Conservation (phyloP, 768 basidiomycete genomes). For the Tylopilus felleus region DNA sequence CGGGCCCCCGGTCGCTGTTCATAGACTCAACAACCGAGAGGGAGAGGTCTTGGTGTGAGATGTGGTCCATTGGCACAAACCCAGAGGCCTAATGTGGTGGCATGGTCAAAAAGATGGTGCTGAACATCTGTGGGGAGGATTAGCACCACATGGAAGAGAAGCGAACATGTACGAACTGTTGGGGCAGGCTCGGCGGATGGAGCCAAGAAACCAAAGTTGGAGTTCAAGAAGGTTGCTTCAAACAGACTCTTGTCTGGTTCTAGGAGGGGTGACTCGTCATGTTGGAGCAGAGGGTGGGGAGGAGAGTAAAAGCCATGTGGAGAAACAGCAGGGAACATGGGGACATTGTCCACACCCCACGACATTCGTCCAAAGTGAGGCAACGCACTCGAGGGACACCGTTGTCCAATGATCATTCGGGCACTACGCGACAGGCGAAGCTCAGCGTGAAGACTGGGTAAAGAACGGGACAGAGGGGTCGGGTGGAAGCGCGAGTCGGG, state of each 20-base stretch:
- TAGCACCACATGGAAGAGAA: neutral
- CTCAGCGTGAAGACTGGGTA: constrained; percentile 36
- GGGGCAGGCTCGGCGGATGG: constrained; percentile 7
- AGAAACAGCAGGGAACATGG: constrained; percentile 16
- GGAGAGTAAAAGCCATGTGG: constrained; percentile 8
- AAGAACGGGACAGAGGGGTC: constrained; percentile 45
- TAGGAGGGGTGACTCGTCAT: constrained; percentile 47
- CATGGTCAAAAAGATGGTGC: constrained; percentile 24
- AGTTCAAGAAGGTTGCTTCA: constrained; percentile 39
- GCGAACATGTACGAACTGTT: constrained; percentile 10
- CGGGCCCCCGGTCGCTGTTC: no score
- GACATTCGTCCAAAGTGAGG: constrained; percentile 32
- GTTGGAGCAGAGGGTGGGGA: constrained; percentile 31
- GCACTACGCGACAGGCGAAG: constrained; percentile 45
- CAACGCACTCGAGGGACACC: constrained; percentile 49
- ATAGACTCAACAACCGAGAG: no score
- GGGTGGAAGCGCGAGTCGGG: constrained; percentile 39
- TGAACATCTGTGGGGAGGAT: constrained; percentile 12
- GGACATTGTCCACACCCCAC: constrained; percentile 25
- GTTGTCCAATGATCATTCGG: constrained; percentile 41
- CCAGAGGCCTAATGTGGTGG: constrained; percentile 19
- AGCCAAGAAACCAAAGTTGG: constrained; percentile 26
- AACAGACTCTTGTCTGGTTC: constrained; percentile 48
- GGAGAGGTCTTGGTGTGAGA: constrained; percentile 19
- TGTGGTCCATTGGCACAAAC: constrained; percentile 27